These are phyloP conservation scores for Heterobasidion occidentale DNA, from an alignment of 1,284 basidiomycete genomes.

Conservation along the genomic window DNA sequence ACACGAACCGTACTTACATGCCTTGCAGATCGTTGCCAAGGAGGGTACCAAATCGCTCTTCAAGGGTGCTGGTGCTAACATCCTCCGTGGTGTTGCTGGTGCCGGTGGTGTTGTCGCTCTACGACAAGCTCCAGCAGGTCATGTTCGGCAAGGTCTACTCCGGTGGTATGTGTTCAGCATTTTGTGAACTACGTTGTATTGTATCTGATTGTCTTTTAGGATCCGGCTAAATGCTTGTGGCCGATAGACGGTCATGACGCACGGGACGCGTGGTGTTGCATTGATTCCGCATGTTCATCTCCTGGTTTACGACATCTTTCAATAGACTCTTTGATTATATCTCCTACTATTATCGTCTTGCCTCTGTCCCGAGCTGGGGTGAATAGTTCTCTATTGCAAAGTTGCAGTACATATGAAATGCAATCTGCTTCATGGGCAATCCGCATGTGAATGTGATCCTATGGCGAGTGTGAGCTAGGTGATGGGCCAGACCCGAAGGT, in stretches of 20 bases:
- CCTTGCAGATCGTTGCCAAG: constrained; percentile 68
- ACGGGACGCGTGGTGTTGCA: constrained; percentile 21
- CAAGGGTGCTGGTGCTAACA: constrained; percentile 97
- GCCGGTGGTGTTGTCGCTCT: constrained; percentile 93
- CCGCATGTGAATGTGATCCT: no score
- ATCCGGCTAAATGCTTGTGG: constrained; percentile 32
- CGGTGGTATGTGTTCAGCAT: constrained; percentile 37
- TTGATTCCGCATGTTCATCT: constrained; percentile 22
- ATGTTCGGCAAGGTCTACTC: constrained; percentile 97
- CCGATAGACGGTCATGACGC: constrained; percentile 15
- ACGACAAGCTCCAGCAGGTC: constrained; percentile 88
- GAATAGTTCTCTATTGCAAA: not conserved
- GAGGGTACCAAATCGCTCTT: constrained; percentile 88
- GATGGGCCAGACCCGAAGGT: not conserved
- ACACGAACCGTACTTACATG: not conserved
- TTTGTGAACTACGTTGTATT: not conserved
- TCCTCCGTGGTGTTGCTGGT: constrained; percentile 96
- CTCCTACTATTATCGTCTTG: constrained; percentile 17
- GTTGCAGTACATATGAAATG: not conserved
- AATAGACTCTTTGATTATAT: constrained; percentile 27
- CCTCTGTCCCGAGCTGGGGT: constrained; percentile 7
- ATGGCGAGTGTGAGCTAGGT: not conserved
- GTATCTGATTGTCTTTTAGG: constrained; percentile 24
- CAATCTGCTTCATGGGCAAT: not conserved
- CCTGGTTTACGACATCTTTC: constrained; percentile 22